Evolutionary conservation across 345 rosid species (phyloP).

Genomic region (Rhodamnia rubescens): DNA sequence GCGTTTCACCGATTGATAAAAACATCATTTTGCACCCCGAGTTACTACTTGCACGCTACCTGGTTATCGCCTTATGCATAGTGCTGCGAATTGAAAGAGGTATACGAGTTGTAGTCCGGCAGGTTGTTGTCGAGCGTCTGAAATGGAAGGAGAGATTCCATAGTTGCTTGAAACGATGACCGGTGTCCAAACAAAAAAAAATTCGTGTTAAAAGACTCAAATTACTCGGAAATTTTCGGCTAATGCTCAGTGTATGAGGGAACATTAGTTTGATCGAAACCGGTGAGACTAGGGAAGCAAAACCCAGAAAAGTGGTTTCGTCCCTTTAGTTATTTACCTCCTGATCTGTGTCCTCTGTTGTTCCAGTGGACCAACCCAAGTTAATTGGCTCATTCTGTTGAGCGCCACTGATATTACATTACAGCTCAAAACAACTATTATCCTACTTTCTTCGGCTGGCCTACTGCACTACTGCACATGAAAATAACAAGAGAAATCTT

Average conservation of each 20-base stretch:
- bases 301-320: background rate
- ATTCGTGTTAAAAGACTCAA: background rate
- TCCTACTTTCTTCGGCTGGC: background rate
- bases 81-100: background rate
- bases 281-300: background rate
- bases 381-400: background rate
- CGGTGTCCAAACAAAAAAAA: too few relatives aligned
- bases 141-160: background rate
- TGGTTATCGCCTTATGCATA: background rate
- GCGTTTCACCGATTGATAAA: background rate
- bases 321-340: background rate
- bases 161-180: background rate
- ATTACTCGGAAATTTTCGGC: background rate
- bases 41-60: background rate
- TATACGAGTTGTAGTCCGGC: background rate
- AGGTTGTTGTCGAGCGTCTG: background rate
- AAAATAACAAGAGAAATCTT: background rate
- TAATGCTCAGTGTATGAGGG: background rate
- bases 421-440: background rate
- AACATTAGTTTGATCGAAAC: background rate
- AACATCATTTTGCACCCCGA: background rate
- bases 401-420: background rate
- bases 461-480: background rate
- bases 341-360: background rate
- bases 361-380: background rate